Base-by-base conservation (phyloP, 75 land plant genomes). In the Gnetum montanum region DNA sequence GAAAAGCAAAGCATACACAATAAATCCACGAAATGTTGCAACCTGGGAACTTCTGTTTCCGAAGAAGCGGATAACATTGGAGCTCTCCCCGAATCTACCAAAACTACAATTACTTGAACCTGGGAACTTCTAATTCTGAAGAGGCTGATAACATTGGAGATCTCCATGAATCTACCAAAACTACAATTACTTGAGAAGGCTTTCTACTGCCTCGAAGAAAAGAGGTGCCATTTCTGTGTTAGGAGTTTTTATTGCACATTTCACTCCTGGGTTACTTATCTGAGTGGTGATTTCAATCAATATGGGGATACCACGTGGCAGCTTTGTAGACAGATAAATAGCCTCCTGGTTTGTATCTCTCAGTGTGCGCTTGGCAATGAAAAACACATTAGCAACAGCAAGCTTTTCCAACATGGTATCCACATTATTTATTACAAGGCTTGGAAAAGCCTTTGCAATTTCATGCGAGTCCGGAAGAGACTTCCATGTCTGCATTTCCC, bases 381-480 rank as follows among this genome's bases (percentile, higher is more conserved):
- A 95, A 63, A 95, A 95, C 63, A 95, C 57, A 57, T 95, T 95
- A 15, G 88, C 66, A 18, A 81, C 60, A 37, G 83, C 69, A 30
- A 95, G 72, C 38, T 67, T 75, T 57, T 95, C 92, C 2, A 90
- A 27, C 7, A 83, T 74, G 40, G 80, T 79, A 60, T 95, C 99
- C 3, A 78, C 54, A 51, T 64, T 86, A 66, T 47, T 71, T 16
- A 95, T 69, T 7, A 67, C 41, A 24, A 75, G 57, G 47, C 59
- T 70, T 19, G 97, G 79, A 40, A 95, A 61, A 2, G 86, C 97
- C 59, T 67, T 90, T 4, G 65, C 45, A 19, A 86, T 75, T 65
- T 95, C 99, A 49, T 95, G 95, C 30, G 96, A 72, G 61, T 95
- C 99, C 6, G 99, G 99, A 33, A 95, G 87, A 18, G 99, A 76